Evolutionary conservation across 129 eudicot species (phyloP).

Genomic region (Chrysanthemum lavandulifolium): DNA sequence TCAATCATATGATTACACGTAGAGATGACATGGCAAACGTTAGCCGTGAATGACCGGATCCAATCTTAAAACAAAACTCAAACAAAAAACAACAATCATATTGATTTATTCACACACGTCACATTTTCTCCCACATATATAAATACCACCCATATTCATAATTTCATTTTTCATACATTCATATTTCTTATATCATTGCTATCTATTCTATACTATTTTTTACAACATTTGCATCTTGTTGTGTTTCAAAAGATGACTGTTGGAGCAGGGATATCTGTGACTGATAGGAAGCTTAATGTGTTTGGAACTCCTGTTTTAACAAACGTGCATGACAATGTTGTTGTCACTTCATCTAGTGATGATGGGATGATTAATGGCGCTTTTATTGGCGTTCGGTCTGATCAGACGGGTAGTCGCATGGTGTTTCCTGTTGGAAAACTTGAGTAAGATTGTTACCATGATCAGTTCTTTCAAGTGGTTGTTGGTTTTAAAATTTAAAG

Average conservation of each 20-base stretch:
- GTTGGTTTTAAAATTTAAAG: too few species aligned
- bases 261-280: conserved; percentile 67
- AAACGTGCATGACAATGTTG: conserved; percentile 52
- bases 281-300: conserved; percentile 60
- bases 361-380: conserved; percentile 63
- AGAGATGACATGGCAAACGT: neutral
- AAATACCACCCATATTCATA: neutral
- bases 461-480: neutral
- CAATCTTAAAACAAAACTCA: conserved; percentile 6
- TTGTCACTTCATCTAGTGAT: conserved; percentile 54
- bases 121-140: too few species aligned
- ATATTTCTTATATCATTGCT: conserved; percentile 4
- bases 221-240: neutral
- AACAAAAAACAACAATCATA: neutral
- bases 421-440: conserved; percentile 85
- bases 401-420: conserved; percentile 62
- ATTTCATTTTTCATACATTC: too few species aligned
- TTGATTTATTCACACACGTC: neutral
- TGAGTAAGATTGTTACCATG: conserved; percentile 34
- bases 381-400: conserved; percentile 74
- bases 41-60: conserved; percentile 9
- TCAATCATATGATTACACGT: too few species aligned
- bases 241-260: conserved; percentile 54
- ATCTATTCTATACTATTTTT: neutral
- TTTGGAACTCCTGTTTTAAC: conserved; percentile 52